phyloP scores from a whole-genome alignment of 192 early-diverging fungal genomes.

The Linderina pennispora region DNA sequence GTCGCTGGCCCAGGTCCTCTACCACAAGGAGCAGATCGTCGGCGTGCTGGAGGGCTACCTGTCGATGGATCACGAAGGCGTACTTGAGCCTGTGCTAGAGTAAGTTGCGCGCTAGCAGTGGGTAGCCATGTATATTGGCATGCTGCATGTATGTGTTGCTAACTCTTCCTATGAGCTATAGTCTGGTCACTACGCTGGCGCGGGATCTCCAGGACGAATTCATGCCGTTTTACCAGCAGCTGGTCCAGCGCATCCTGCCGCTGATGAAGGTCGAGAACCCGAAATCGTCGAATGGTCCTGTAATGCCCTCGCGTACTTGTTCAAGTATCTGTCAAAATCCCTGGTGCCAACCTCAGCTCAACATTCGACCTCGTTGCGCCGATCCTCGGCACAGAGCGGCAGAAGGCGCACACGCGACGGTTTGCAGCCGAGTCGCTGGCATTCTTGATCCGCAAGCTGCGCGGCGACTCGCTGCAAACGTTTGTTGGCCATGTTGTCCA shows the following conservation, averaged over 20 bases:
- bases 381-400: slow-evolving; percentile 59
- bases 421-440: slow-evolving; percentile 93
- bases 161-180: too few relatives aligned
- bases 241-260: slow-evolving; percentile 62
- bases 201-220: slow-evolving; percentile 92
- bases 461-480: slow-evolving; percentile 50
- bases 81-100: slow-evolving; percentile 81
- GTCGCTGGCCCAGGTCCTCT: slow-evolving; percentile 82
- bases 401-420: slow-evolving; percentile 71
- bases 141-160: too few relatives aligned
- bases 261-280: slow-evolving; percentile 62
- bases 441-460: slow-evolving; percentile 77
- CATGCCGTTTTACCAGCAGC: slow-evolving; percentile 62
- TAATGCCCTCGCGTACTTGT: slow-evolving; percentile 83
- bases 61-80: slow-evolving; percentile 53
- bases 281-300: slow-evolving; percentile 78
- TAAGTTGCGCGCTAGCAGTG: too few relatives aligned
- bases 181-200: slow-evolving; percentile 73
- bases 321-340: slow-evolving; percentile 78
- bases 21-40: slow-evolving; percentile 80
- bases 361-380: slow-evolving; percentile 76
- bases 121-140: slow-evolving; percentile 2
- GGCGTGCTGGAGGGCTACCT: slow-evolving; percentile 60
- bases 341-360: slow-evolving; percentile 60
- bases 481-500: slow-evolving; percentile 62